These are phyloP conservation scores for Cladosporium sp. DNA, from an alignment of 2,329 filamentous ascomycete genomes.

Conservation along the genomic window DNA sequence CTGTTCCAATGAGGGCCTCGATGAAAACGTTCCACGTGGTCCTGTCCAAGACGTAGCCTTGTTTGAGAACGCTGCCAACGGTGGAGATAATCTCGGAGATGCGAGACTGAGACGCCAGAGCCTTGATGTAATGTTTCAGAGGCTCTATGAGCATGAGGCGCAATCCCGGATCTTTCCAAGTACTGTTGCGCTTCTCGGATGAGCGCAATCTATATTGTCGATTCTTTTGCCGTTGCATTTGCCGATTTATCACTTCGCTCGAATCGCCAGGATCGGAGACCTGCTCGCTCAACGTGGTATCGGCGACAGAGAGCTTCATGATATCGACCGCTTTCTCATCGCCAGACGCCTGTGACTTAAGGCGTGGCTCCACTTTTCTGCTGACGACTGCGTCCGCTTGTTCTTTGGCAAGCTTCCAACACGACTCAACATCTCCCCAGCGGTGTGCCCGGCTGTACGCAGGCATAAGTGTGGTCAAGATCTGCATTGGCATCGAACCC, in stretches of 20 bases:
- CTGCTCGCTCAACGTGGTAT: not conserved
- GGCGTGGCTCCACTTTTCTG: not conserved
- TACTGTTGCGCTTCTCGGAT: too few relatives aligned
- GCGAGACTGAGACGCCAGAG: slow-evolving; percentile 51
- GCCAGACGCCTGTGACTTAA: not conserved
- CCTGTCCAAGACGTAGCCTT: slow-evolving; percentile 71
- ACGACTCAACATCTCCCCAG: slow-evolving; percentile 57
- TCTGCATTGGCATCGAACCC: slow-evolving; percentile 43
- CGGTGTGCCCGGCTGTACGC: slow-evolving; percentile 56
- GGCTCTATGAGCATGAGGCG: slow-evolving; percentile 41
- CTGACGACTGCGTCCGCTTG: slow-evolving; percentile 39
- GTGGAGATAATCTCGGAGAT: slow-evolving; percentile 33
- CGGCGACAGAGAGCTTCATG: not conserved
- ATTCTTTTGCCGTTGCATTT: too few relatives aligned
- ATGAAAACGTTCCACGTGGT: slow-evolving; percentile 79
- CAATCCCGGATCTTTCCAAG: not conserved
- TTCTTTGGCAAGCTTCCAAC: slow-evolving; percentile 61
- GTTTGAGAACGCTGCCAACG: slow-evolving; percentile 53
- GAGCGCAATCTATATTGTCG: too few relatives aligned
- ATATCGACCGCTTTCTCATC: not conserved
- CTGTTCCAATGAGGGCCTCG: slow-evolving; percentile 59
- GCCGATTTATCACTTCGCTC: too few relatives aligned
- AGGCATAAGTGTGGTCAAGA: slow-evolving; percentile 66
- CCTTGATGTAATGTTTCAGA: slow-evolving; percentile 50
- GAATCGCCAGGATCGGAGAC: not conserved